Conservation (phyloP, 1,139 yeast genomes). For the Scheffersomyces insectosa region DNA sequence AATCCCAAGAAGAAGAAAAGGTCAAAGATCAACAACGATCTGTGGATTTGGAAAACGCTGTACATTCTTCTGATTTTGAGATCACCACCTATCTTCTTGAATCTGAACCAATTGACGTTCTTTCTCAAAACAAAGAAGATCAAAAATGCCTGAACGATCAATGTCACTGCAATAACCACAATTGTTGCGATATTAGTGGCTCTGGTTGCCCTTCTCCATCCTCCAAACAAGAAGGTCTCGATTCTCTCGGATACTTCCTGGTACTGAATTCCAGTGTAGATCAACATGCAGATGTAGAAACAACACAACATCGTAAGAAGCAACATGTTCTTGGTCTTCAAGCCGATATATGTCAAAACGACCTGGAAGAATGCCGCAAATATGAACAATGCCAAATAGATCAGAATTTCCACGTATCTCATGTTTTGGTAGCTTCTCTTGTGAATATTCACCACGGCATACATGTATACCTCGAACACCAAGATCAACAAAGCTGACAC, state of each 20-base stretch:
- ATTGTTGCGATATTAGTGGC: constrained; percentile 50
- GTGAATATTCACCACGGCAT: constrained; percentile 36
- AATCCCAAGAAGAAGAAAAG: constrained; percentile 55
- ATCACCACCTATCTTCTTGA: constrained; percentile 54
- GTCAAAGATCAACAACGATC: constrained; percentile 45
- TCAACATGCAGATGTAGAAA: constrained; percentile 50
- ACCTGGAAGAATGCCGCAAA: constrained; percentile 30
- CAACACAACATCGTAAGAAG: constrained; percentile 42
- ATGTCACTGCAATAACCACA: constrained; percentile 42
- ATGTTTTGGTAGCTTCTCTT: constrained; percentile 17
- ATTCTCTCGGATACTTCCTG: constrained; percentile 39
- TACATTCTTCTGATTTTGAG: constrained; percentile 40
- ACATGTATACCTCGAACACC: constrained; percentile 34
- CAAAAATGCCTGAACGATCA: constrained; percentile 32
- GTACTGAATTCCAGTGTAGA: constrained; percentile 53
- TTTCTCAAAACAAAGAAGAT: constrained; percentile 36
- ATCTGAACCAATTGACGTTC: constrained; percentile 52
- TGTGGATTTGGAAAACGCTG: constrained; percentile 42
- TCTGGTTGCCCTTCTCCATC: constrained; percentile 29
- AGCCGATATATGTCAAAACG: constrained; percentile 42
- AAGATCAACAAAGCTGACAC: constrained; percentile 31
- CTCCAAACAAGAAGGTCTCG: constrained; percentile 15
- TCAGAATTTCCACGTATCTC: constrained; percentile 19
- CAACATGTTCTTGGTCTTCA: constrained; percentile 43
- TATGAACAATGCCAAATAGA: constrained; percentile 28